A percentile compares a stretch with the other conserved stretches of the same genome.
Evolutionary conservation across 768 basidiomycete genomes (phyloP).

Genomic region (Panellus pusillus): DNA sequence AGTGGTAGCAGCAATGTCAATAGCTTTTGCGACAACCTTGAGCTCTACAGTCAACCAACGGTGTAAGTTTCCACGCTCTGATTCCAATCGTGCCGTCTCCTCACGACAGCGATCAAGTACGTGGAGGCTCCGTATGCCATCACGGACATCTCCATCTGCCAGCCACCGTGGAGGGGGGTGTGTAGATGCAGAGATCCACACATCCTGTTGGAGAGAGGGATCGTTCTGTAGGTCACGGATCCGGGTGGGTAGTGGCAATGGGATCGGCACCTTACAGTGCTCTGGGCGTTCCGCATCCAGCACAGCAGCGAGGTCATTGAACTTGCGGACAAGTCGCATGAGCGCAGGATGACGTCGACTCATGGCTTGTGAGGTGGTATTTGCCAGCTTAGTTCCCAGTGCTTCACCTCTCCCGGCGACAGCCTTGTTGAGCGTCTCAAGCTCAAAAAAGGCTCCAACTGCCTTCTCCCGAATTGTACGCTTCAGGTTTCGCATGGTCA

Average conservation of each 20-base stretch:
- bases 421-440: slow-evolving; percentile 26
- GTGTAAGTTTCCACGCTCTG: no score
- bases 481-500: slow-evolving; percentile 31
- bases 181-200: no score
- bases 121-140: background rate
- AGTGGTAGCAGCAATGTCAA: no score
- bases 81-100: no score
- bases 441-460: slow-evolving; percentile 27
- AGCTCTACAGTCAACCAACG: no score
- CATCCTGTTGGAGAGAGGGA: no score
- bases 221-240: no score
- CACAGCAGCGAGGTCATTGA: slow-evolving; percentile 27
- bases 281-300: slow-evolving; percentile 19
- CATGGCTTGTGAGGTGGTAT: slow-evolving; percentile 29
- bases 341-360: slow-evolving; percentile 27
- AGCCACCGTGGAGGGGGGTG: no score
- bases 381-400: slow-evolving; percentile 31
- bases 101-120: no score
- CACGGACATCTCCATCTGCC: background rate
- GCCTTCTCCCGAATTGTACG: slow-evolving; percentile 26
- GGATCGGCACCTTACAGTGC: slow-evolving; percentile 26
- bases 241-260: no score
- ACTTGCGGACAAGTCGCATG: slow-evolving; percentile 26
- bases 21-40: no score
- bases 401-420: slow-evolving; percentile 21